These are phyloP conservation scores for Calocera viscosa DNA, from an alignment of 768 basidiomycete genomes.

Conservation along the genomic window DNA sequence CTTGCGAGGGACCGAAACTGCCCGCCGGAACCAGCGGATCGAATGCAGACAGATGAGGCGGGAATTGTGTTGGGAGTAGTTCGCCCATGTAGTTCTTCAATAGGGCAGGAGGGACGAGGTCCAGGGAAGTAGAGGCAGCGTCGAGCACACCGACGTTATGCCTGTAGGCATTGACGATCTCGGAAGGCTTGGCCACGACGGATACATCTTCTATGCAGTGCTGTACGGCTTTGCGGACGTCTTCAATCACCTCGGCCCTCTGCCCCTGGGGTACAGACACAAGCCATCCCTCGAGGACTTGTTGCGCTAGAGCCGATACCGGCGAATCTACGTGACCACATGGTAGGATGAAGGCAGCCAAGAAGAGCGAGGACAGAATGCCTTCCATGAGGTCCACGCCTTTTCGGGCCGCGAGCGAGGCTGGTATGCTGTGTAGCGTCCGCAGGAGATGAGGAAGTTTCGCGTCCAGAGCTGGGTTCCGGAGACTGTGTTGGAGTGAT, in stretches of 20 bases:
- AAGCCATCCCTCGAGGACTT: not conserved
- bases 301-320: not conserved
- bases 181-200: not conserved
- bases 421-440: not conserved
- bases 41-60: conserved; percentile 28
- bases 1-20: not conserved
- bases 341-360: not conserved
- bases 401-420: not conserved
- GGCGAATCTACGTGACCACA: not conserved
- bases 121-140: not conserved
- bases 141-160: conserved; percentile 5
- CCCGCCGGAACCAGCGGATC: conserved; percentile 46
- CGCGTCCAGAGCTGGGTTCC: not conserved
- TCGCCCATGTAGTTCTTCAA: conserved; percentile 7
- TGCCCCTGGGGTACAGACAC: not conserved
- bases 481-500: not conserved
- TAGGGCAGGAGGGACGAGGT: not conserved
- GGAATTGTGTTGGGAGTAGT: conserved; percentile 8
- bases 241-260: not conserved
- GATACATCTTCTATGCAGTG: not conserved
- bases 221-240: not conserved
- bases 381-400: not conserved
- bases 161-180: conserved; percentile 11
- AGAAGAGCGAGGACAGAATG: not conserved
- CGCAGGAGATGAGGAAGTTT: not conserved